Percentiles rank a stretch among this genome's conserved stretches.
These are phyloP conservation scores for Pseudonectria buxi DNA, from an alignment of 2,329 filamentous ascomycete species.

Conservation along the genomic window DNA sequence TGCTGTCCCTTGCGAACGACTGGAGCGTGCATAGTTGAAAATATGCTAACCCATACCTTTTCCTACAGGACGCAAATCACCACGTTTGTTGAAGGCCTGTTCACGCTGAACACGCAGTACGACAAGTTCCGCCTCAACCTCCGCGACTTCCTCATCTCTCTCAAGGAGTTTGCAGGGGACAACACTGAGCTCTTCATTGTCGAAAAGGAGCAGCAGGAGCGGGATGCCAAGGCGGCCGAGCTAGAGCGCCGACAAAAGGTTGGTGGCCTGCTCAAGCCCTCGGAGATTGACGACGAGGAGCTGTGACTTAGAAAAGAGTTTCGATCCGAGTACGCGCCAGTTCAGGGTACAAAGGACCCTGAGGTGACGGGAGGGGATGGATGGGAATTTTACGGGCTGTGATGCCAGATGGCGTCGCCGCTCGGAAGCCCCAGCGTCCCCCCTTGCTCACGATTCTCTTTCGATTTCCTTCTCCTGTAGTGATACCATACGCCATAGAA, in stretches of 20 bases:
- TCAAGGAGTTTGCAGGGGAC: conserved; percentile 95
- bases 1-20: too few relatives aligned
- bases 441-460: neutral
- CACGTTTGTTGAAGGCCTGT: conserved; percentile 82
- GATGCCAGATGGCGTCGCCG: conserved; percentile 6
- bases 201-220: conserved; percentile 87
- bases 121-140: conserved; percentile 94
- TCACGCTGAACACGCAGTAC: conserved; percentile 80
- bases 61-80: conserved; percentile 69
- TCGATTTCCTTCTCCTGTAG: conserved; percentile 23
- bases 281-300: conserved; percentile 89
- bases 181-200: conserved; percentile 90
- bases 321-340: conserved; percentile 51
- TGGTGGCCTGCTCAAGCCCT: conserved; percentile 90
- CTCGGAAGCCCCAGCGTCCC: conserved; percentile 1
- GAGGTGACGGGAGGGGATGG: conserved; percentile 40
- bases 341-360: conserved; percentile 16
- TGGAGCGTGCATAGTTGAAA: neutral
- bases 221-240: conserved; percentile 79
- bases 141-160: conserved; percentile 91
- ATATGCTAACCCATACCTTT: conserved; percentile 27
- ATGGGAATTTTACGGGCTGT: conserved; percentile 61
- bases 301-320: conserved; percentile 75
- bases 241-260: conserved; percentile 91
- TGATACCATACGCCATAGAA: conserved; percentile 27